Evolutionary conservation across 2,329 filamentous ascomycete species (phyloP).

Genomic region (Colletotrichum sp.): DNA sequence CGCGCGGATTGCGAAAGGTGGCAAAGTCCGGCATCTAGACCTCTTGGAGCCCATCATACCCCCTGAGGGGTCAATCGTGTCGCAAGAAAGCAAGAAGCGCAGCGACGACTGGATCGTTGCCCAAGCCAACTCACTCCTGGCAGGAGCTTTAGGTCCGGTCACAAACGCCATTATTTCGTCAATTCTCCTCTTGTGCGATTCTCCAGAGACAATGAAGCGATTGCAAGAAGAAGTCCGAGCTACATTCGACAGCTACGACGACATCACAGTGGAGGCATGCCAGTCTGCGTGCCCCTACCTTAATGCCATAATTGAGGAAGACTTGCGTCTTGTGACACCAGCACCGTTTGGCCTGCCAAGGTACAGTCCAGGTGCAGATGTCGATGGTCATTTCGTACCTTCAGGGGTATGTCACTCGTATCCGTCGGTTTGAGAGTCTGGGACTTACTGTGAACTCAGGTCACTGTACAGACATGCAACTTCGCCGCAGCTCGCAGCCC

Average conservation of each 20-base stretch:
- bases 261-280: background rate
- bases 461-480: background rate
- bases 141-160: background rate
- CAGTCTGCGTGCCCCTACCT: background rate
- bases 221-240: background rate
- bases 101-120: background rate
- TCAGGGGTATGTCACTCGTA: background rate
- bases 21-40: background rate
- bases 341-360: background rate
- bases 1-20: background rate
- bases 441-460: background rate
- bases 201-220: background rate
- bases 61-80: background rate
- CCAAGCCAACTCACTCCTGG: background rate
- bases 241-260: background rate
- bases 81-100: background rate
- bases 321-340: background rate
- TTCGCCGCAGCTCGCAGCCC: background rate
- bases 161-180: background rate
- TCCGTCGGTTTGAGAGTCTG: fast-evolving
- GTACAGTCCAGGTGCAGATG: background rate
- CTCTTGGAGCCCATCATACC: background rate
- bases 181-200: background rate
- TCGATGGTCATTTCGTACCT: background rate
- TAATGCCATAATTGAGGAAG: background rate